A percentile compares a stretch with the other conserved stretches of the same genome.
Evolutionary conservation across 2,329 filamentous ascomycete genomes (phyloP).

Genomic region (Shiraia sp.): DNA sequence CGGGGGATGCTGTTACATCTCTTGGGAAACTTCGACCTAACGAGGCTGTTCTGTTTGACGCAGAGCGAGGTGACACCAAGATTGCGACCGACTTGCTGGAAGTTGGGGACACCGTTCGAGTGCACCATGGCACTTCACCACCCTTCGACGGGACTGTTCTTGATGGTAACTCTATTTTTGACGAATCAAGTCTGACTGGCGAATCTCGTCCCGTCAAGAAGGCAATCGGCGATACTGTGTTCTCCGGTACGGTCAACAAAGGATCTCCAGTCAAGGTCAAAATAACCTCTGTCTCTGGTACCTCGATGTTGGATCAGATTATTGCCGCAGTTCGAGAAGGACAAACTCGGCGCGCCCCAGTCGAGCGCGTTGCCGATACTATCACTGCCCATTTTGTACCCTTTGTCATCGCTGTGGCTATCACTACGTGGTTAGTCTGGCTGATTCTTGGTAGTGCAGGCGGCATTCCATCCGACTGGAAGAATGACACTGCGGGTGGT

Average conservation of each 20-base stretch:
- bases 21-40: constrained; percentile 77
- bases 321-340: constrained; percentile 77
- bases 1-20: constrained; percentile 81
- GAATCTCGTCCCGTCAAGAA: constrained; percentile 73
- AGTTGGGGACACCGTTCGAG: constrained; percentile 61
- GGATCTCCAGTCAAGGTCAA: constrained; percentile 64
- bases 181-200: constrained; percentile 88
- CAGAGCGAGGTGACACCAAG: constrained; percentile 45
- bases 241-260: constrained; percentile 75
- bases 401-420: constrained; percentile 68
- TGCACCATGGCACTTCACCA: constrained; percentile 80
- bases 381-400: constrained; percentile 80
- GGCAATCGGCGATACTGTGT: constrained; percentile 64
- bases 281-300: constrained; percentile 67
- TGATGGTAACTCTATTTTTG: constrained; percentile 67
- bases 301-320: constrained; percentile 79
- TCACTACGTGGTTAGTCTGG: constrained; percentile 74
- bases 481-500: constrained; percentile 60
- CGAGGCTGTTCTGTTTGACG: constrained; percentile 71
- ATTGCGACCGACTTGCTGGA: constrained; percentile 68
- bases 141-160: constrained; percentile 75
- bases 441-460: constrained; percentile 65
- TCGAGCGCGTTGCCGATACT: constrained; percentile 73
- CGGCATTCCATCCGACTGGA: constrained; percentile 59
- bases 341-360: constrained; percentile 73